phyloP scores from a whole-genome alignment of 352 stramenopile genomes.

The Phytophthora parvispora region DNA sequence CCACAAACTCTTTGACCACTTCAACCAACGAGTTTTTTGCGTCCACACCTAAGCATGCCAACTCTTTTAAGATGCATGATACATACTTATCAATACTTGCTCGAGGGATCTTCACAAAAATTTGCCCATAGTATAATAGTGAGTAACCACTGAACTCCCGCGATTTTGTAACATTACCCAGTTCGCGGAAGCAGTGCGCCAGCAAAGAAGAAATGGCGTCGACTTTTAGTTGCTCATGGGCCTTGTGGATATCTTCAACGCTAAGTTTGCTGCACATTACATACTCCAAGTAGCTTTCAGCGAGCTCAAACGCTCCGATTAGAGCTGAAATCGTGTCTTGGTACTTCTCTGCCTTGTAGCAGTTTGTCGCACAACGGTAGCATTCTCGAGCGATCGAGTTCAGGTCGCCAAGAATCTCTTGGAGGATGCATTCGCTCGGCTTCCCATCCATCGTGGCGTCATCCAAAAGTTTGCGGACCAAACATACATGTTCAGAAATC shows the following conservation, averaged over 20 bases:
- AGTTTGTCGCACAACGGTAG: constrained; percentile 60
- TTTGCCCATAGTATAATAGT: constrained; percentile 62
- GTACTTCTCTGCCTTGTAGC: constrained; percentile 60
- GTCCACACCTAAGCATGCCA: background rate
- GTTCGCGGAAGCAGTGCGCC: constrained; percentile 62
- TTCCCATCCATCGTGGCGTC: constrained; percentile 43
- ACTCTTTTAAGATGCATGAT: constrained; percentile 54
- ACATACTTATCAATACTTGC: constrained; percentile 63
- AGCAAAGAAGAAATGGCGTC: constrained; percentile 70
- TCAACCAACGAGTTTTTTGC: constrained; percentile 2
- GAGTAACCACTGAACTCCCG: constrained; percentile 55
- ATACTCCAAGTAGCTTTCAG: constrained; percentile 71
- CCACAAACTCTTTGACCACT: constrained; percentile 47
- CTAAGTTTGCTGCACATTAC: constrained; percentile 59
- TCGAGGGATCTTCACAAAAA: constrained; percentile 28
- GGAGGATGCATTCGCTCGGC: constrained; percentile 32
- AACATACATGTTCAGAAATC: constrained; percentile 39
- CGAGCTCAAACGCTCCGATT: constrained; percentile 55
- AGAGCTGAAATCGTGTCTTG: constrained; percentile 52
- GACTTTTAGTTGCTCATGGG: constrained; percentile 61
- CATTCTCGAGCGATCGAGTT: constrained; percentile 71
- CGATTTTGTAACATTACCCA: constrained; percentile 35
- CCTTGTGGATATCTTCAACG: constrained; percentile 40
- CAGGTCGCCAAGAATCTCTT: constrained; percentile 60
- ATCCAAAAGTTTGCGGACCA: constrained; percentile 48